Evolutionary conservation across 306 rosid species (phyloP).

Genomic region (Canavalia gladiata): DNA sequence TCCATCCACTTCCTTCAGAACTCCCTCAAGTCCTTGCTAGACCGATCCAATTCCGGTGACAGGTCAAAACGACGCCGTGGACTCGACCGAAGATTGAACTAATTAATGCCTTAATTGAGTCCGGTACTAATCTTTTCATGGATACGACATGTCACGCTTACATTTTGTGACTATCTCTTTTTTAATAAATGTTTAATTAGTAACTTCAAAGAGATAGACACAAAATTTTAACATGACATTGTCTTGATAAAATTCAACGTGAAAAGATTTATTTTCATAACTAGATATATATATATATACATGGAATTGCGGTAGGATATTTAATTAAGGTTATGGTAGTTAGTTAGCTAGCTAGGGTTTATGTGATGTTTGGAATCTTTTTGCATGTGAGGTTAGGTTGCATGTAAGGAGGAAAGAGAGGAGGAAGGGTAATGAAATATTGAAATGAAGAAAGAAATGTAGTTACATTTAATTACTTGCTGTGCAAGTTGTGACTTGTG

Average conservation of each 20-base stretch:
- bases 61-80: conserved; percentile 86
- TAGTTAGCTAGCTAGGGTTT: conserved; percentile 51
- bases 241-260: too few relatives aligned
- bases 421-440: conserved; percentile 35
- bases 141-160: too few relatives aligned
- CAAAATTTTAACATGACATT: too few relatives aligned
- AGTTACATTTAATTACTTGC: conserved; percentile 37
- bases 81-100: conserved; percentile 55
- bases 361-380: conserved; percentile 48
- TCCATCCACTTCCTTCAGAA: conserved; percentile 90
- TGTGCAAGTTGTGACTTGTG: conserved; percentile 49
- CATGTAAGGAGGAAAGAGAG: conserved; percentile 55
- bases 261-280: background rate
- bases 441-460: conserved; percentile 46
- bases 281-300: background rate
- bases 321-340: background rate
- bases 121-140: background rate
- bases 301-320: background rate
- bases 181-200: too few relatives aligned
- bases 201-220: background rate
- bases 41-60: conserved; percentile 72
- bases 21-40: conserved; percentile 80
- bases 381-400: conserved; percentile 50
- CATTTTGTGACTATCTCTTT: too few relatives aligned
- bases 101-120: background rate